Evolutionary conservation across 768 basidiomycete genomes (phyloP).

Genomic region (Trametes villosa): DNA sequence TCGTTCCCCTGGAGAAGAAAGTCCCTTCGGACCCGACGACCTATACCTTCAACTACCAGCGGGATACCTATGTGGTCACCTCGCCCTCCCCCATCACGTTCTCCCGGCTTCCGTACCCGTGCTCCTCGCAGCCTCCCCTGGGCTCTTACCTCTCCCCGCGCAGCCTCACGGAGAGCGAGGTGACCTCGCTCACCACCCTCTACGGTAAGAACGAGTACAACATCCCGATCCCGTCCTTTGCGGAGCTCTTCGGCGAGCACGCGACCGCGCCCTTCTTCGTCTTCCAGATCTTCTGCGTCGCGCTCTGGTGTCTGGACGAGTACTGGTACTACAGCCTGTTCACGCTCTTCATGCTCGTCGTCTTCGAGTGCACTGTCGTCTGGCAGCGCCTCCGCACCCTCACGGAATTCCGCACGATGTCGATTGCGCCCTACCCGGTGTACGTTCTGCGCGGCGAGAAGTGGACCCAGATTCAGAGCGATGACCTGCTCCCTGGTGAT

Average conservation of each 20-base stretch:
- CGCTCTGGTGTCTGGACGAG: slow-evolving; percentile 96
- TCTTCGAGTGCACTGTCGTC: slow-evolving; percentile 98
- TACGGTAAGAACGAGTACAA: slow-evolving; percentile 96
- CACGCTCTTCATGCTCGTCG: slow-evolving; percentile 96
- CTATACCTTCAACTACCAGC: slow-evolving; percentile 93
- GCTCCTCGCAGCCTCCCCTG: slow-evolving; percentile 68
- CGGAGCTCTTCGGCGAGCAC: slow-evolving; percentile 91
- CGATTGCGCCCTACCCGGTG: slow-evolving; percentile 88
- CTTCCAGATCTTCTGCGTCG: slow-evolving; percentile 98
- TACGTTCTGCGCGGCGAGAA: slow-evolving; percentile 76
- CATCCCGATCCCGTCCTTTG: slow-evolving; percentile 95
- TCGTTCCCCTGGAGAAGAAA: slow-evolving; percentile 76
- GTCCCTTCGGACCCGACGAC: slow-evolving; percentile 56
- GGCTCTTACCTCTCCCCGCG: slow-evolving; percentile 62
- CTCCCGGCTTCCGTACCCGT: slow-evolving; percentile 86
- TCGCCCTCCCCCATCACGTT: slow-evolving; percentile 65
- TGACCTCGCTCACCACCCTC: slow-evolving; percentile 58
- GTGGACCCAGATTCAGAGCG: slow-evolving; percentile 83
- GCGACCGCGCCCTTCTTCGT: slow-evolving; percentile 99
- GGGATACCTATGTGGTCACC: slow-evolving; percentile 85
- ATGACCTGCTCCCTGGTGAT: slow-evolving; percentile 91
- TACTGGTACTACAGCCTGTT: slow-evolving; percentile 99
- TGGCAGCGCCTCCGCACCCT: slow-evolving; percentile 97
- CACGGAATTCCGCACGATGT: slow-evolving; percentile 97
- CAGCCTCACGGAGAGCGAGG: slow-evolving; percentile 54